Percentiles rank a stretch among this genome's conserved stretches.
These are phyloP conservation scores for Hemerocallis citrina DNA, from an alignment of 106 monocot genomes.

Conservation along the genomic window DNA sequence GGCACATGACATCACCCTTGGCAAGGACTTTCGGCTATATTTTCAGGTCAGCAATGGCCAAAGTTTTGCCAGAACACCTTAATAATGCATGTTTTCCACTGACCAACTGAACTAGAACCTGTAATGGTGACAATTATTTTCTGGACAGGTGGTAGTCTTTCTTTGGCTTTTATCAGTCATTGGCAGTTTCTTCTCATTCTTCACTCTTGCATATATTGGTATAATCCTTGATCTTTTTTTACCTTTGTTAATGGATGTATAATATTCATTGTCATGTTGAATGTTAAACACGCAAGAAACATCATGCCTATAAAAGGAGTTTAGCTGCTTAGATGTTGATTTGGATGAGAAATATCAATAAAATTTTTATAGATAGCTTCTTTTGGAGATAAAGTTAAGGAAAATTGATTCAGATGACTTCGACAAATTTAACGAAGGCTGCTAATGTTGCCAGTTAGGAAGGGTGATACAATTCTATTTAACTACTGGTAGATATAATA, in stretches of 20 bases:
- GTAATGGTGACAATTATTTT: background rate
- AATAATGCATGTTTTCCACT: background rate
- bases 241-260: background rate
- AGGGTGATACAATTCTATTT: too few relatives aligned
- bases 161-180: slow-evolving; percentile 90
- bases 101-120: background rate
- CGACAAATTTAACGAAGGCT: too few relatives aligned
- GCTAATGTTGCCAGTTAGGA: too few relatives aligned
- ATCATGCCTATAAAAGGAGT: too few relatives aligned
- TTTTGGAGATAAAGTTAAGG: too few relatives aligned
- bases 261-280: too few relatives aligned
- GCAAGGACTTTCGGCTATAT: slow-evolving; percentile 82
- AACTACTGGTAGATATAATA: too few relatives aligned
- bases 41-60: slow-evolving; percentile 48
- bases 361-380: too few relatives aligned
- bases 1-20: slow-evolving; percentile 95
- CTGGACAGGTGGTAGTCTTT: slow-evolving; percentile 50
- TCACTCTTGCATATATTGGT: slow-evolving; percentile 90
- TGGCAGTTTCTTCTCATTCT: slow-evolving; percentile 75
- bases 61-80: background rate
- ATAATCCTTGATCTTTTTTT: slow-evolving; percentile 2
- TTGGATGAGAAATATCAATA: too few relatives aligned
- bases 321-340: too few relatives aligned
- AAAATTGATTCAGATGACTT: too few relatives aligned
- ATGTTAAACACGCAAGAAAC: too few relatives aligned